Conservation (phyloP, 176 grass and related monocot species). For the Eremochloa ophiuroides region DNA sequence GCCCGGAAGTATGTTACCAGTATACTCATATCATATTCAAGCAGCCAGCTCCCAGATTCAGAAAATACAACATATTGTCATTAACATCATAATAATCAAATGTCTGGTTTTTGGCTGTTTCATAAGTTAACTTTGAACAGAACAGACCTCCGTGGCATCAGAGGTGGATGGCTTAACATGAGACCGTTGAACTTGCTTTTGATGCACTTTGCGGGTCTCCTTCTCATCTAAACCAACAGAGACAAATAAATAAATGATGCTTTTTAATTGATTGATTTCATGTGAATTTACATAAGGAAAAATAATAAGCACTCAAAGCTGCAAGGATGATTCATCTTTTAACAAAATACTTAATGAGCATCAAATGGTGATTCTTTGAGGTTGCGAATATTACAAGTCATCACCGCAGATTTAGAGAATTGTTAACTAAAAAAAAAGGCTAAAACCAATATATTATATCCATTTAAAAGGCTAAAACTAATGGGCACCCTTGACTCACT, state of each 20-base stretch:
- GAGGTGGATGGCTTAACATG: slow-evolving; percentile 35
- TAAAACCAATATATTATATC: background rate
- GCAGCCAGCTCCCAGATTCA: background rate
- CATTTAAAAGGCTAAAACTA: background rate
- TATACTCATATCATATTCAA: background rate
- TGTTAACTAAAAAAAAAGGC: background rate
- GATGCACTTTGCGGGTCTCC: slow-evolving; percentile 31
- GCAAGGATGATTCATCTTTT: slow-evolving; percentile 3
- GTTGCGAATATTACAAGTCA: background rate
- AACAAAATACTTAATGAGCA: background rate
- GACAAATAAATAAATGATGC: background rate
- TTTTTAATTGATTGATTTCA: background rate
- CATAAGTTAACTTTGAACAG: background rate
- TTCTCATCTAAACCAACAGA: slow-evolving; percentile 44
- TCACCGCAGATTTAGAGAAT: background rate
- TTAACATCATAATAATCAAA: background rate
- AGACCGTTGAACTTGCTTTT: slow-evolving; percentile 33
- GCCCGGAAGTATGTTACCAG: background rate
- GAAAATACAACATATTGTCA: background rate
- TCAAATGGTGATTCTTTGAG: slow-evolving; percentile 3
- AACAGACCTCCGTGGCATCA: slow-evolving; percentile 36
- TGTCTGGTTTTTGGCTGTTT: background rate
- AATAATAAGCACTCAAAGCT: background rate
- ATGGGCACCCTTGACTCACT: background rate
- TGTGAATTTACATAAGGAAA: background rate